Evolutionary conservation across 2,329 filamentous ascomycete species (phyloP).

Genomic region (Epichloe aotearoae): DNA sequence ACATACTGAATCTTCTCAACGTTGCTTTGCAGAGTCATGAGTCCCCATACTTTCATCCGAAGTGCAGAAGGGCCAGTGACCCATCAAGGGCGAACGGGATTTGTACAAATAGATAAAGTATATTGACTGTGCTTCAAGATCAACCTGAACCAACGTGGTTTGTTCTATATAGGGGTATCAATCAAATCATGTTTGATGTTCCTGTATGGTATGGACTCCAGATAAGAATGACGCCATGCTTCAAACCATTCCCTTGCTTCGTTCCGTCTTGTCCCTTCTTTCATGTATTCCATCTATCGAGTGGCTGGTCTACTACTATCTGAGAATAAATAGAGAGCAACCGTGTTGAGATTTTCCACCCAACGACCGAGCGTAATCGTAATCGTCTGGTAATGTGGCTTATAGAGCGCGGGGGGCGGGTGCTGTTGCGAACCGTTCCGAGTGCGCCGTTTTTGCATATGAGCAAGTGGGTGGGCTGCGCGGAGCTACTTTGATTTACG

Average conservation of each 20-base stretch:
- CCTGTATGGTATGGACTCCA: background rate
- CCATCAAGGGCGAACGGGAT: too few relatives aligned
- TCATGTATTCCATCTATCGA: background rate
- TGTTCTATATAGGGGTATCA: slow-evolving; percentile 1
- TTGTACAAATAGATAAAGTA: background rate
- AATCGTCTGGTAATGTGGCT: too few relatives aligned
- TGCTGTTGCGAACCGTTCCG: too few relatives aligned
- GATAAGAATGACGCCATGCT: background rate
- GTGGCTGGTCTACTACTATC: background rate
- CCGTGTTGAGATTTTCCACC: background rate
- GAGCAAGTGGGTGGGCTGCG: background rate
- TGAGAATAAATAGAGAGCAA: background rate
- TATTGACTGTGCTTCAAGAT: background rate
- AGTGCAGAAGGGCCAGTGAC: too few relatives aligned
- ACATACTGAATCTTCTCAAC: background rate
- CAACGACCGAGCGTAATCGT: too few relatives aligned
- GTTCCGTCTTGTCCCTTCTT: background rate
- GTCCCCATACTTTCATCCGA: too few relatives aligned
- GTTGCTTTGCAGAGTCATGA: background rate
- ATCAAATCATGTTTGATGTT: background rate
- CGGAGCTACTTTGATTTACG: background rate
- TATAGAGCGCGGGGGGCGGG: too few relatives aligned
- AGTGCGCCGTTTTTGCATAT: background rate
- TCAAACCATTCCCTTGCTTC: background rate
- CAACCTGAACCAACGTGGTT: background rate